Base-by-base conservation (phyloP, 2,329 filamentous ascomycete genomes). In the Cercospora sojina region DNA sequence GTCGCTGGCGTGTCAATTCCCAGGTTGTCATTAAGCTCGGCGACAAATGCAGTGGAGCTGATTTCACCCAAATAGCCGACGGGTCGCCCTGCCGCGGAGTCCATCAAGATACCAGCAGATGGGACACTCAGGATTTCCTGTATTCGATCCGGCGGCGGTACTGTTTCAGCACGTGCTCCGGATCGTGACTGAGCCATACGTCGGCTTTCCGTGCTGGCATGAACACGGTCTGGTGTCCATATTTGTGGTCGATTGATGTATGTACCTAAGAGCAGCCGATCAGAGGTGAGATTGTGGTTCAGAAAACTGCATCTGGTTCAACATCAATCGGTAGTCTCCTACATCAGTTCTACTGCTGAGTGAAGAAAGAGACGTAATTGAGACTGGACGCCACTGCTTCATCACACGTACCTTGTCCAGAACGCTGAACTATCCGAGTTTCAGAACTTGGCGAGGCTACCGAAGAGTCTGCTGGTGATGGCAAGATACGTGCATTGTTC, bases 11-110 rank as follows among this genome's bases (percentile, higher is more conserved):
- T 43, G n/a, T 61, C 58, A 20, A 70, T 70, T 2, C 71, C 71
- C 35, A 73, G 65, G 13, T 64, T 72, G 18, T 60, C 65, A 38
- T 70, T 68, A 25, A 73, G 60, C 56, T 73, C 71, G 8, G 68
- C 70, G 1, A 73, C 69, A 18, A 71, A 66, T 12, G 70, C 67
- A 53, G 68, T 55, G 3, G 69, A 71, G 38, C 66, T 70, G 10
- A 65, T 69, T 31, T 68, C 64, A 10, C 71, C 71, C 25, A 71
- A 32, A 43, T 66, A 73, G 5, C 69, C 71, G 10, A 69, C 56
- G 29, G 64, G 64, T 58, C 60, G 35, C 7, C 27, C 29, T 20
- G 59, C 57, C 9, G 20, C 57, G 5, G 67, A 63, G 27, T 69
- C 65, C 66, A 69, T 69, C 23, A 69, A 64, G 25, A 69, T 71